Evolutionary conservation across 2,329 filamentous ascomycete genomes (phyloP), one percentile per base, ranked within the genome.

Genomic region (Colletotrichum sp.): DNA sequence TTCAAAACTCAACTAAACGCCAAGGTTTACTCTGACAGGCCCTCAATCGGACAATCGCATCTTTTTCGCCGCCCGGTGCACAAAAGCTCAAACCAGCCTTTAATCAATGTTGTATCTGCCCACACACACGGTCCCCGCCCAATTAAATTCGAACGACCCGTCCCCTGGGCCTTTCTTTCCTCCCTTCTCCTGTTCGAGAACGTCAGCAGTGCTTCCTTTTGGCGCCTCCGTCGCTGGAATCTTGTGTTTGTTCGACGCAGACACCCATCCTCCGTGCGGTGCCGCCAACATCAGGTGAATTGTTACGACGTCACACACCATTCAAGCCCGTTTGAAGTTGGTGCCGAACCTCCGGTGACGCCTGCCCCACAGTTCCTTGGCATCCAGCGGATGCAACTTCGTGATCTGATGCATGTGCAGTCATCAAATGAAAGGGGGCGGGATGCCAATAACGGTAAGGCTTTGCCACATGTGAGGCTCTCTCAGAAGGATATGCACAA

Each of bases 41-140:
- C n/a, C 22, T 61, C 8, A n/a, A 43, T 34, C 65, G 65, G 30
- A 39, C 28, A 36, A 56, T 30, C 48, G 18, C 27, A 39, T 15
- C 22, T 16, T 64, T 64, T 30, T 34, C 65, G 25, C 58, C 22
- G 13, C 28, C 18, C 66, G 22, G 22, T 27, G 30, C 43, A 22
- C 55, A 55, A 43, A 61, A 61, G 72, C 61, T 71, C 68, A 66
- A 75, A 55, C 72, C 72, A 66, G n/a, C n/a, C 61, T 67, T 34
- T n/a, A 62, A 67, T 62, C 60, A 39, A 66, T 36, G 13, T 6
- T 10, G 27, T 52, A 22, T 52, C 43, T 52, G 12, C 43, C 43
- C n/a, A 52, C n/a, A 25, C n/a, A 1, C 43, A 22, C 39, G 8
- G 36, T 62, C 39, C 56, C 39, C 56, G 22, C 55, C 64, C 28